Percentiles rank a stretch among this genome's conserved stretches.
These are phyloP conservation scores for Diaporthe helianthi DNA, from an alignment of 2,329 filamentous ascomycete species.

Conservation along the genomic window DNA sequence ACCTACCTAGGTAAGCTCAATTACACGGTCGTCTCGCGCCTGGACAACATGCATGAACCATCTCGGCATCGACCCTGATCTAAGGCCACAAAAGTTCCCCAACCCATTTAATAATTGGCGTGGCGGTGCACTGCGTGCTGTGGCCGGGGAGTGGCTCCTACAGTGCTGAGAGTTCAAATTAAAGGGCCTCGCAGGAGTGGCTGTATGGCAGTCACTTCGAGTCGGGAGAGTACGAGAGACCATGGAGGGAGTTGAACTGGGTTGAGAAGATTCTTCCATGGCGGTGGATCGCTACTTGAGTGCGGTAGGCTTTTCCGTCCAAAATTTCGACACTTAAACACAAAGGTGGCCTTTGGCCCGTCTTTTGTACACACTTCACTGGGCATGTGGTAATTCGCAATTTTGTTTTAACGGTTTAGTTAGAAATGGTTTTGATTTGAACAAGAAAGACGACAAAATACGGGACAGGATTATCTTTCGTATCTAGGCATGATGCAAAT, in stretches of 20 bases:
- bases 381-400: too few species aligned
- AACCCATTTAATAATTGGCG: background rate
- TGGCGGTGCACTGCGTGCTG: background rate
- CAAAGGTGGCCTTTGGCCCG: too few species aligned
- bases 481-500: too few species aligned
- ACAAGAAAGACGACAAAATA: too few species aligned
- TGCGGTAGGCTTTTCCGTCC: background rate
- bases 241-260: background rate
- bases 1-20: too few species aligned
- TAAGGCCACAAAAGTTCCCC: background rate
- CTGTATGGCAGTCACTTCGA: background rate
- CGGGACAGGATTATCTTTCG: too few species aligned
- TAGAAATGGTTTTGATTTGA: too few species aligned
- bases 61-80: background rate
- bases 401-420: too few species aligned
- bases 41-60: background rate
- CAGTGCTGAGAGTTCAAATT: background rate
- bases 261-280: background rate
- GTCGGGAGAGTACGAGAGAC: background rate
- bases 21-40: background rate
- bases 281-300: background rate
- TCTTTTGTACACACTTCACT: too few species aligned
- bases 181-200: background rate
- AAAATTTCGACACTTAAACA: too few species aligned
- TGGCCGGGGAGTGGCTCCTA: conserved; percentile 10